phyloP scores from a whole-genome alignment of 139 green algal species.

The Chlamydomonas schloesseri region DNA sequence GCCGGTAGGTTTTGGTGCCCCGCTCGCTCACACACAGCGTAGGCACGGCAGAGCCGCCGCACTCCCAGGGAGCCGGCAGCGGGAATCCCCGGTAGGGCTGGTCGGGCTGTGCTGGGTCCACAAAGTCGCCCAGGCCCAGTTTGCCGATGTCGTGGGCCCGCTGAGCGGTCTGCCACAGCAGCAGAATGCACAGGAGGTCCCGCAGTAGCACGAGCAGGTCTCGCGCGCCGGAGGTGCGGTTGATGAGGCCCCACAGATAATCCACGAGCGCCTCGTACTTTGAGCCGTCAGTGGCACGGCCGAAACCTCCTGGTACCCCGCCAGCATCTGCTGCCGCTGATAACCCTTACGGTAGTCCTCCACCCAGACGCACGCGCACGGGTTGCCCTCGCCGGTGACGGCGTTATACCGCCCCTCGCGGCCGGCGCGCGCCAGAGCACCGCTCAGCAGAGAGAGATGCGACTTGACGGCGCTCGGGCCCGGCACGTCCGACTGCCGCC shows the following conservation, averaged over 20 bases:
- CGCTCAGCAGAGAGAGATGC: too few relatives aligned
- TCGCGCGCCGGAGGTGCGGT: too few relatives aligned
- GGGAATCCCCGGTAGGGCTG: not conserved
- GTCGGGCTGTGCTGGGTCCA: not conserved
- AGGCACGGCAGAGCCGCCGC: not conserved
- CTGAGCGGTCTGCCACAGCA: not conserved
- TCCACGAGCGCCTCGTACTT: conserved; percentile 8
- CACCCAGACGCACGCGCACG: too few relatives aligned
- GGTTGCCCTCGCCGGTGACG: too few relatives aligned
- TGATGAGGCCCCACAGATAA: not conserved
- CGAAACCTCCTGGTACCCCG: not conserved
- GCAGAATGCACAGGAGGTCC: not conserved
- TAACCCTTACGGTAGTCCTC: too few relatives aligned
- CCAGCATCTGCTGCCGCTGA: too few relatives aligned
- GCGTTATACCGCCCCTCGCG: too few relatives aligned
- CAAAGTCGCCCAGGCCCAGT: not conserved
- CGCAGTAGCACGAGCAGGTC: not conserved
- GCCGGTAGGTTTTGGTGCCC: not conserved
- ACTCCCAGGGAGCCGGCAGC: too few relatives aligned
- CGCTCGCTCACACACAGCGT: not conserved
- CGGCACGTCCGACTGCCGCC: too few relatives aligned
- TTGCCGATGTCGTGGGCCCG: not conserved
- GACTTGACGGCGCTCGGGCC: too few relatives aligned
- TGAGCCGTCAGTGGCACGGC: not conserved
- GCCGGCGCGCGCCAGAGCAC: too few relatives aligned